Base-by-base conservation (phyloP, 306 rosid genomes). In the Lithocarpus polystachyus region DNA sequence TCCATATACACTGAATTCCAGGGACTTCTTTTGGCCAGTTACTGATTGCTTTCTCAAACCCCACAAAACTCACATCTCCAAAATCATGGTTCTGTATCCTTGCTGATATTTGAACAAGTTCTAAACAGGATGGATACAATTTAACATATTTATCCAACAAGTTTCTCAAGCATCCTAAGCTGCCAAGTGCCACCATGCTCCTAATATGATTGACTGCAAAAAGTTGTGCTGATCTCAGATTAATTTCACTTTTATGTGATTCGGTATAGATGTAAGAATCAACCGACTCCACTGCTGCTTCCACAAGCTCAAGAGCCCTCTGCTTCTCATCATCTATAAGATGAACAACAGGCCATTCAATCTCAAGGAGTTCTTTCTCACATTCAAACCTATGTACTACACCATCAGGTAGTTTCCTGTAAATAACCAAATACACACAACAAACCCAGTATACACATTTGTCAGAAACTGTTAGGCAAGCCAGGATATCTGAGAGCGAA, bases 361-460 rank as follows among this genome's bases (percentile, higher is more conserved):
- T 85, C 71, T 90, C 97, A 68, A 77, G 77, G 31, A 87, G 90
- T 85, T 84, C 89, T 89, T 95, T 92, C 83, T 90, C 94, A 83
- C 97, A 90, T 79, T 95, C 99, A 85, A 92, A 88, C 79, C 85
- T 93, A 81, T 77, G 91, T 52, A 90, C 85, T 6, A 92, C 83
- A 84, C 87, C 92, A 75, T 88, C 94, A 75, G 99, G 97, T 78
- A 92, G 85, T 85, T 89, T 92, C 90, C 92, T 90, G 94, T 95
- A 92, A 86, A 89, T 82, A 87, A 91, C 97, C 81, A 95, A 87
- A 90, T 95, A 95, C 85, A 90, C 86, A 90, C 93, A 89, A 86
- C 92, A 91, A 82, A 95, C 78, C 97, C 99, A 93, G 89, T 91
- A 91, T 75, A 95, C 83, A 92, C 95, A 95, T 86, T 89, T 92